Base-by-base conservation (phyloP, 345 rosid genomes). In the Lepidium africanum region DNA sequence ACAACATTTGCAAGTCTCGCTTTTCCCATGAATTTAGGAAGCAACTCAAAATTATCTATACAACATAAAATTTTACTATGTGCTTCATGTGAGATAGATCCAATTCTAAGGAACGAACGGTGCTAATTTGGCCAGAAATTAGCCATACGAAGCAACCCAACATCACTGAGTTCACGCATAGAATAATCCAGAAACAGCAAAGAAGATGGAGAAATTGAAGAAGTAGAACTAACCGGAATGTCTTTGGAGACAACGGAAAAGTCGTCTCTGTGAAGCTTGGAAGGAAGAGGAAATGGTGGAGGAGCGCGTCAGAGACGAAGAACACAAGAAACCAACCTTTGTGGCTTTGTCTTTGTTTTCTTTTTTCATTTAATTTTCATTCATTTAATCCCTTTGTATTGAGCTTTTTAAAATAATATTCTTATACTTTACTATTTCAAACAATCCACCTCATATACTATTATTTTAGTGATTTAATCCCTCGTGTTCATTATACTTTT, bases 271-370 rank as follows among this genome's bases (percentile, higher is more conserved):
- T 23, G 67, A 73, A 59, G 56, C 77, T 73, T 51, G 36, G 6
- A 59, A 57, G 53, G 41, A 49, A 66, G 59, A 37, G 65, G 57
- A 42, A 73, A 66, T 59, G 77, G 77, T 65, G 72, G 66, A 73
- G 72, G 30, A 35, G 62, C 14, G 67, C 46, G 61, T 70, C 30
- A 35, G 67, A 70, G 74, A 59, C 72, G 77, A 51, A 66, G 67
- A 43, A 66, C 63, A 42, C 49, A 41, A 66, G 77, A 73, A 65
- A 25, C 15, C 46, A 8, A 9, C 43, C 15, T 58, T 62, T 41
- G 61, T 41, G 23, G 23, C 27, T 46, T 72, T 72, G 27, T 46
- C 55, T 57, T 38, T 37, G 25, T 47, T 15, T 27, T 14, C 10
- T 43, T 33, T 8, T 10, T 17, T 36, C 52, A 49, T 37, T 57